phyloP scores from a whole-genome alignment of 163 green algal species.

The Chlorella variabilis region DNA sequence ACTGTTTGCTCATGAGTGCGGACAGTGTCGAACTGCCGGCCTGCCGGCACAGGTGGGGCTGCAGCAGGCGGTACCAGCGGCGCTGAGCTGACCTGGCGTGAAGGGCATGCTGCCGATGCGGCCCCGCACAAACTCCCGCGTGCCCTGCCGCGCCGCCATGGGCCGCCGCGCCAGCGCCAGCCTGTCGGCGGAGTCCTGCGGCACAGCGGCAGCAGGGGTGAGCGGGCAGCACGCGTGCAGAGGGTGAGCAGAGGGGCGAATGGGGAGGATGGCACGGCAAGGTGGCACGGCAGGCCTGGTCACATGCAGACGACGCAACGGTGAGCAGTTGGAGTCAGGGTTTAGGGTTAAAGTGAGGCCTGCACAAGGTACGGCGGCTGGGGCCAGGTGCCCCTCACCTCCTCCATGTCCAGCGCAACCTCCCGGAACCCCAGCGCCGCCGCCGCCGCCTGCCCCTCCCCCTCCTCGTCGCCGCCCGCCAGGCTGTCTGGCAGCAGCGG shows the following conservation, averaged over 20 bases:
- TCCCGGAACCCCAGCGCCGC: conserved; percentile 16
- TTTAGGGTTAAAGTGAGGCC: too few relatives aligned
- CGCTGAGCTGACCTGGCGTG: conserved; percentile 41
- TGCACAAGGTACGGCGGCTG: too few relatives aligned
- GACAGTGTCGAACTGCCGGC: too few relatives aligned
- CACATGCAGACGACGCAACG: too few relatives aligned
- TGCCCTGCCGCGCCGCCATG: conserved; percentile 37
- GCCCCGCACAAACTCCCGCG: conserved; percentile 59
- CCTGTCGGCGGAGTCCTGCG: conserved; percentile 6
- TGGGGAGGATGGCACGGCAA: not conserved
- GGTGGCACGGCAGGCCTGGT: too few relatives aligned
- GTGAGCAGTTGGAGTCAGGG: too few relatives aligned
- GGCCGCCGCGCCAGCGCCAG: conserved; percentile 29
- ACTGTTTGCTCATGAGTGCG: too few relatives aligned
- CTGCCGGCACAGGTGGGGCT: too few relatives aligned
- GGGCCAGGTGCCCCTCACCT: not conserved
- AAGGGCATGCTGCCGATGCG: conserved; percentile 54
- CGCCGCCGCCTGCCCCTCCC: not conserved
- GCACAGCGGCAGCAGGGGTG: not conserved
- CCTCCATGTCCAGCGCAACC: conserved; percentile 6
- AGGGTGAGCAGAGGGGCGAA: not conserved
- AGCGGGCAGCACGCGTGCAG: not conserved
- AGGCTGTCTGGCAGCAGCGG: conserved; percentile 43
- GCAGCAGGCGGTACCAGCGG: too few relatives aligned
- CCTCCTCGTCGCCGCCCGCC: not conserved